Conservation (phyloP, 176 grass and related monocot species). For the Eragrostis nindensis region DNA sequence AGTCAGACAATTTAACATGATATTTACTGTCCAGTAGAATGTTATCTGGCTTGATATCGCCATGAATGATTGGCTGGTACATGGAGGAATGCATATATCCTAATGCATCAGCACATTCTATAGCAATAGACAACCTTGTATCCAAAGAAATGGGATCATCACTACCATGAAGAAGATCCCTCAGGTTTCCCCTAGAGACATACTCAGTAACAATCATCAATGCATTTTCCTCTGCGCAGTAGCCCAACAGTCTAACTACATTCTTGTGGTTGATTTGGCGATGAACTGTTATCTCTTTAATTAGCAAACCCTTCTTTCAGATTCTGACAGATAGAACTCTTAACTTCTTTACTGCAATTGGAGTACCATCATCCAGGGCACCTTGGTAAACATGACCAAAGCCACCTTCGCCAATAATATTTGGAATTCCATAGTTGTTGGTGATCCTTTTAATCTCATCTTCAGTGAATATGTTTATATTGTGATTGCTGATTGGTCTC, state of each 20-base stretch:
- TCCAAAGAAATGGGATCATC: conserved; percentile 2
- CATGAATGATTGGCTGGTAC: conserved; percentile 13
- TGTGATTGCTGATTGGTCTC: conserved; percentile 8
- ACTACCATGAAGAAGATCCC: background rate
- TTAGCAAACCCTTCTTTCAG: background rate
- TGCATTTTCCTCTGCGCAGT: background rate
- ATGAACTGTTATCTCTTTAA: background rate
- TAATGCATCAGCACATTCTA: conserved; percentile 23
- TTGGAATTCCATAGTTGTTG: background rate
- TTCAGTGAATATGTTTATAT: background rate
- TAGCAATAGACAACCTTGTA: background rate
- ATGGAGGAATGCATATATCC: conserved; percentile 16
- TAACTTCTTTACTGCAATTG: conserved; percentile 12
- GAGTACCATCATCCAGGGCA: background rate
- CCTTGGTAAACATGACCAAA: conserved; percentile 24
- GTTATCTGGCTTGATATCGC: conserved; percentile 23
- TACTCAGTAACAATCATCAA: conserved; percentile 6
- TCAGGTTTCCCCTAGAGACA: background rate
- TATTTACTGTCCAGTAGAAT: background rate
- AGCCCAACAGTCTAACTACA: conserved; percentile 16
- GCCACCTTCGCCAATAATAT: conserved; percentile 15
- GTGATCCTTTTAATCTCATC: conserved; percentile 20
- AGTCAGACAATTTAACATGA: background rate
- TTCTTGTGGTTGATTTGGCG: conserved; percentile 20
- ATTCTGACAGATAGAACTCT: background rate